Conservation (phyloP, 169 alveolate genomes). For the Perkinsus chesapeaki region DNA sequence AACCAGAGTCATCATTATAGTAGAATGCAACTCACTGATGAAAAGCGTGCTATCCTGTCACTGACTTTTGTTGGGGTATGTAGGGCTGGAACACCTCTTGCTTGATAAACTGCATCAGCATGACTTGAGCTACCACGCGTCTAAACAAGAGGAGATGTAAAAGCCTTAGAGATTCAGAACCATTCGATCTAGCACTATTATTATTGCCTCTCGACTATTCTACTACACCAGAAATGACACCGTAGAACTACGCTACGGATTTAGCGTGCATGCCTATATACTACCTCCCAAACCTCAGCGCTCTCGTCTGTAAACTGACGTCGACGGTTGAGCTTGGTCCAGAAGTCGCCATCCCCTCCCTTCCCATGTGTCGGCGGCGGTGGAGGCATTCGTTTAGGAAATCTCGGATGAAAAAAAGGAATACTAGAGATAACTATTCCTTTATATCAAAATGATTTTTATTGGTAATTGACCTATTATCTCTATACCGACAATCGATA, state of each 20-base stretch:
- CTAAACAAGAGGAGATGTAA: not conserved
- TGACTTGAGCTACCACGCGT: not conserved
- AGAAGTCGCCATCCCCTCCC: not conserved
- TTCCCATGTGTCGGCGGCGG: not conserved
- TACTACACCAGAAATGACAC: not conserved
- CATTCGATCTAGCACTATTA: too few relatives aligned
- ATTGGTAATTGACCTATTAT: too few relatives aligned
- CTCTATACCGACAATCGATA: too few relatives aligned
- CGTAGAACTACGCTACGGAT: not conserved
- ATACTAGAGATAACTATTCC: not conserved
- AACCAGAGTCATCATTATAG: too few relatives aligned
- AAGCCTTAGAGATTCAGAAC: not conserved
- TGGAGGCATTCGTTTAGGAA: not conserved
- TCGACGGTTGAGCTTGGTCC: not conserved
- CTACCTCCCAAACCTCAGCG: not conserved
- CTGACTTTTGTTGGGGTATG: not conserved
- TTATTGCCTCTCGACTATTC: too few relatives aligned
- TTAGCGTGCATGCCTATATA: not conserved
- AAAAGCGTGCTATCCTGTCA: not conserved
- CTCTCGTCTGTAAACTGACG: not conserved
- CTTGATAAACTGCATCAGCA: not conserved
- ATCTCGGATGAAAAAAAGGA: not conserved
- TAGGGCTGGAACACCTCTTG: not conserved
- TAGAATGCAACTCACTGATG: not conserved
- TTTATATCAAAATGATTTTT: too few relatives aligned